Base-by-base conservation (phyloP, 768 basidiomycete species). In the Mycena polygramma region DNA sequence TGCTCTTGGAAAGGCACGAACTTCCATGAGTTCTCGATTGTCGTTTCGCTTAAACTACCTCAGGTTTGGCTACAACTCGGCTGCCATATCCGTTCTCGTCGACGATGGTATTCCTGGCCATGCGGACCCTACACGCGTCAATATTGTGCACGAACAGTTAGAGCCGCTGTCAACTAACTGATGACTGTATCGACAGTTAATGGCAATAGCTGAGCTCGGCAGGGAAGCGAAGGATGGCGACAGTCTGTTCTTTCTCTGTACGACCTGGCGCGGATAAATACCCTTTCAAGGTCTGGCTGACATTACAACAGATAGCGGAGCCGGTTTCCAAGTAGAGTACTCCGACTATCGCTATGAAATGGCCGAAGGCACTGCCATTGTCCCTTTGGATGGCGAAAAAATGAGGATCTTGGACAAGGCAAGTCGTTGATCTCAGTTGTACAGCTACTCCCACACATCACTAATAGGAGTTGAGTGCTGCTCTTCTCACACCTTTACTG, bases 61-160 rank as follows among this genome's bases (percentile, higher is more conserved):
- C 20, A 67, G 66, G 2, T 67, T 60, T 54, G 24, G 26, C 17
- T 60, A 67, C 37, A 9, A 2, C 24, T 13, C 10, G 15, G 30
- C 24, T 17, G 45, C 57, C 22, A 68, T 68, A 48, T 22, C n/a
- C 9, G 26, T 61, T 2, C 52, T 68, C 13, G 19, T 39, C 22
- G 66, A 67, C 35, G 66, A 67, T n/a, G 66, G 58, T 22, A 48
- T 62, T 45, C 52, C 15, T 1, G 67, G 19, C 22, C 53, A 68
- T 37, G 24, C 22, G 45, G 60, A 68, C 26, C 67, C 67, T 14
- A 68, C 67, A 4, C 60, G 67, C 22, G 22, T 22, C 41, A 68
- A 62, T 46, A 68, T 68, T 39, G 67, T 57, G 7, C 17, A 60
- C 57, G 7, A 15, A 4, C 1, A 6, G 53, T 20, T 15, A 20